Conservation (phyloP, 2,329 filamentous ascomycete species). For the Monosporascus sp. region DNA sequence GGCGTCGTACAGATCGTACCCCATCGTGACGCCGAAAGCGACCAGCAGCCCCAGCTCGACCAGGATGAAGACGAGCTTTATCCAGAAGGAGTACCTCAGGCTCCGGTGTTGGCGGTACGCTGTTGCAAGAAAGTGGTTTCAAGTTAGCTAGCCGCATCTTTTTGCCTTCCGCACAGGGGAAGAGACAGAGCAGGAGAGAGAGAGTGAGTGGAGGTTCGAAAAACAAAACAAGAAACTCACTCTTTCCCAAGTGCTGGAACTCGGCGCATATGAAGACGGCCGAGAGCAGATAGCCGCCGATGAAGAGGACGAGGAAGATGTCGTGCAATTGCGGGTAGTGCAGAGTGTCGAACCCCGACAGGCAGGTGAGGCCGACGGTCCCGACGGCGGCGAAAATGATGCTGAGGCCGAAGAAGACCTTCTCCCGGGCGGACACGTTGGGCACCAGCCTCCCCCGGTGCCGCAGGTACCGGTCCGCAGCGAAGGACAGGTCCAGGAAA, state of each 20-base stretch:
- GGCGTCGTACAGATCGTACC: conserved; percentile 48
- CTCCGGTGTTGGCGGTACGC: conserved; percentile 70
- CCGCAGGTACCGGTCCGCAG: conserved; percentile 78
- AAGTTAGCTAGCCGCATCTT: background rate
- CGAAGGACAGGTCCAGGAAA: conserved; percentile 75
- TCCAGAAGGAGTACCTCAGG: conserved; percentile 75
- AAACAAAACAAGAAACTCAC: conserved; percentile 32
- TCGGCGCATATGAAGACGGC: conserved; percentile 88
- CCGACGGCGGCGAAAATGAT: conserved; percentile 70
- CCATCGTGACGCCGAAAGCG: conserved; percentile 61
- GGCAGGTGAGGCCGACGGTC: conserved; percentile 72
- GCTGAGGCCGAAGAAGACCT: conserved; percentile 54
- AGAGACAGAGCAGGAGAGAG: background rate
- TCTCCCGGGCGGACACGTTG: conserved; percentile 62
- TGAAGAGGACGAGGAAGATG: conserved; percentile 76
- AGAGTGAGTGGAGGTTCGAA: background rate
- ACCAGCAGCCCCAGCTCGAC: conserved; percentile 70
- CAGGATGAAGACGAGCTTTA: conserved; percentile 82
- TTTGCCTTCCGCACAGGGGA: background rate
- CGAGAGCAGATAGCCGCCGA: conserved; percentile 77
- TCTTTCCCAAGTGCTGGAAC: conserved; percentile 78
- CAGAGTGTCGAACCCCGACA: conserved; percentile 83
- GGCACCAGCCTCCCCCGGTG: conserved; percentile 73
- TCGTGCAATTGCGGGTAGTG: conserved; percentile 64
- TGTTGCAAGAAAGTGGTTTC: conserved; percentile 17